A percentile compares a stretch with the other conserved stretches of the same genome.
Conservation (phyloP, 345 rosid genomes). For the Heritiera fomes region DNA sequence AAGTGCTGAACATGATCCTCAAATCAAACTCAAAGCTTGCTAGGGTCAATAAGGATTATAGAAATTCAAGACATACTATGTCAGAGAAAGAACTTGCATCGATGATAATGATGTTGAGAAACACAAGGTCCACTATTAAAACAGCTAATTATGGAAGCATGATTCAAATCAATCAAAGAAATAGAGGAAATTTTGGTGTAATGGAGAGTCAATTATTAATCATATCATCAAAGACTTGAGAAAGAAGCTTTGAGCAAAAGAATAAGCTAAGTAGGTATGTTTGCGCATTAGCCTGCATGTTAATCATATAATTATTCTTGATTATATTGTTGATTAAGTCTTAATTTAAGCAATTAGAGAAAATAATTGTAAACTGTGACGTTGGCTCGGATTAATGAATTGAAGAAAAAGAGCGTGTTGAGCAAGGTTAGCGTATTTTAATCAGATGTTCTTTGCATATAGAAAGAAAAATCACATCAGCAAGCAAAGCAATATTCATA, state of each 20-base stretch:
- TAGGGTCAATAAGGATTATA: not conserved
- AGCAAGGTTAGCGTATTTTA: not conserved
- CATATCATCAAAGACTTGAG: not conserved
- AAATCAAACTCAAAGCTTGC: not conserved
- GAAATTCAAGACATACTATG: not conserved
- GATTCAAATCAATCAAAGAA: not conserved
- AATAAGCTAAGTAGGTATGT: not conserved
- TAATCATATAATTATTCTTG: not conserved
- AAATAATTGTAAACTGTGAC: not conserved
- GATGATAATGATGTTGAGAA: not conserved
- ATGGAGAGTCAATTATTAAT: not conserved
- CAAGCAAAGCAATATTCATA: not conserved
- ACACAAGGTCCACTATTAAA: not conserved
- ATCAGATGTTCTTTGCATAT: not conserved
- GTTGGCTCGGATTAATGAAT: not conserved
- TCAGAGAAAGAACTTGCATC: not conserved
- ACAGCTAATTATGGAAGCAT: not conserved
- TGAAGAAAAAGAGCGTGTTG: not conserved
- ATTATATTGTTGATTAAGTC: not conserved
- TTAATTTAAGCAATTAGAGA: not conserved
- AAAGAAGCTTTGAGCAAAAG: not conserved
- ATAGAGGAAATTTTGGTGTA: not conserved
- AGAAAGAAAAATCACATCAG: not conserved
- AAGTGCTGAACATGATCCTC: not conserved
- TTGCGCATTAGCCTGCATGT: not conserved